phyloP scores from a whole-genome alignment of 148 eudicot genomes.

The Cornus kousa region DNA sequence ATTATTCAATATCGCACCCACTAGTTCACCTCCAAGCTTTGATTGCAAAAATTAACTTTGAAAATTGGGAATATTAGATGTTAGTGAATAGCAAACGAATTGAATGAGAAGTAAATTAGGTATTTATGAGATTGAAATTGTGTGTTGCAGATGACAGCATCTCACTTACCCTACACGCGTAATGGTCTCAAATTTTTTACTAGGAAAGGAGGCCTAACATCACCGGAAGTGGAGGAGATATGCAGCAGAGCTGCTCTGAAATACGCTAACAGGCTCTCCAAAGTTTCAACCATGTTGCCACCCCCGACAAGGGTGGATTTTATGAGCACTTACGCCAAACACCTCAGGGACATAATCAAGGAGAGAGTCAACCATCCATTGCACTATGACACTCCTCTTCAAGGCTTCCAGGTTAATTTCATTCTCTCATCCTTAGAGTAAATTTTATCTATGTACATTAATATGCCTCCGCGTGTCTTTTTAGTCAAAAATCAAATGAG shows the following conservation, averaged over 20 bases:
- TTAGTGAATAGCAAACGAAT: neutral
- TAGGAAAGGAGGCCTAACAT: constrained; percentile 75
- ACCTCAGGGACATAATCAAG: constrained; percentile 82
- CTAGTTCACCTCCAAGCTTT: too few species aligned
- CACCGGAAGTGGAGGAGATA: constrained; percentile 75
- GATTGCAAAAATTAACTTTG: too few species aligned
- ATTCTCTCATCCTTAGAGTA: neutral
- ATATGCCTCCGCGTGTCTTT: too few species aligned
- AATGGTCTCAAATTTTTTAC: constrained; percentile 94
- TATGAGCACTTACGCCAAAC: constrained; percentile 70
- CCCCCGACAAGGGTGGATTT: constrained; percentile 66
- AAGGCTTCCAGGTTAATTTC: constrained; percentile 69
- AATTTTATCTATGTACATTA: too few species aligned
- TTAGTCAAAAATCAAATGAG: too few species aligned
- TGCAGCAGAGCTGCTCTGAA: constrained; percentile 77
- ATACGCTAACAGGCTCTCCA: constrained; percentile 64
- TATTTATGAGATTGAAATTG: neutral
- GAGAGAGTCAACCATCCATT: constrained; percentile 79
- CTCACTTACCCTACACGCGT: constrained; percentile 92
- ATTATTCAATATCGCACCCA: too few species aligned
- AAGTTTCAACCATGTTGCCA: constrained; percentile 50
- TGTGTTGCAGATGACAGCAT: constrained; percentile 80
- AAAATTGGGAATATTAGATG: too few species aligned
- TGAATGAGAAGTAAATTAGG: too few species aligned
- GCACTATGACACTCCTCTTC: constrained; percentile 73